These are phyloP conservation scores for Populus hybrid DNA, from an alignment of 441 rosid genomes.

Conservation along the genomic window DNA sequence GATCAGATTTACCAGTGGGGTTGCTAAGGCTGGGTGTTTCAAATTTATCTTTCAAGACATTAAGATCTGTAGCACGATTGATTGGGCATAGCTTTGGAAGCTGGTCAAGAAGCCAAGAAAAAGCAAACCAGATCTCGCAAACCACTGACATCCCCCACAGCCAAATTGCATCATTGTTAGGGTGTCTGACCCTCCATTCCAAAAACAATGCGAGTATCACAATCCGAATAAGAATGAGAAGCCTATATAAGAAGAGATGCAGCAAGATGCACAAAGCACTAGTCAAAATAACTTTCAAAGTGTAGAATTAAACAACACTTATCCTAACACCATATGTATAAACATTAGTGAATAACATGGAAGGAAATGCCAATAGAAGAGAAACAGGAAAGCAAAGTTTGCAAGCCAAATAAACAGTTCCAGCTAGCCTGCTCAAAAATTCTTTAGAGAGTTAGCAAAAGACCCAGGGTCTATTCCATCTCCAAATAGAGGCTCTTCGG, in stretches of 20 bases:
- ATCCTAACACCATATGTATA: not conserved
- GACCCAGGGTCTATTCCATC: not conserved
- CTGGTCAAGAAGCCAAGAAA: slow-evolving; percentile 96
- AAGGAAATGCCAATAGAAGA: not conserved
- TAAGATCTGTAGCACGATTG: slow-evolving; percentile 82
- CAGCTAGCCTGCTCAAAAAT: not conserved
- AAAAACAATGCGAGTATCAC: slow-evolving; percentile 70
- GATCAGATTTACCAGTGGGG: slow-evolving; percentile 85
- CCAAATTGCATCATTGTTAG: slow-evolving; percentile 73
- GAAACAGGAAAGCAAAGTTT: not conserved
- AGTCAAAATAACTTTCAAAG: not conserved
- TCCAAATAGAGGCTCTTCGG: not conserved
- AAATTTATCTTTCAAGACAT: slow-evolving; percentile 81
- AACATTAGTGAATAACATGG: not conserved
- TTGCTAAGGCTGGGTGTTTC: slow-evolving; percentile 65
- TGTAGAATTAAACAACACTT: not conserved
- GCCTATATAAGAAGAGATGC: slow-evolving; percentile 41
- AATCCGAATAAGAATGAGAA: slow-evolving; percentile 63
- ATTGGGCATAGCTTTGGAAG: slow-evolving; percentile 87
- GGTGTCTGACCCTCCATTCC: slow-evolving; percentile 63
- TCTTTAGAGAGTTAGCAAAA: not conserved
- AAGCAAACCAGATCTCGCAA: slow-evolving; percentile 91
- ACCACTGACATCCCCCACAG: slow-evolving; percentile 97
- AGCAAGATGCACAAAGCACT: slow-evolving; percentile 5
- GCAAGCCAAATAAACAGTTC: not conserved